Evolutionary conservation across 768 basidiomycete genomes (phyloP), one percentile per base, ranked within the genome.

Genomic region (Collybia sordida): DNA sequence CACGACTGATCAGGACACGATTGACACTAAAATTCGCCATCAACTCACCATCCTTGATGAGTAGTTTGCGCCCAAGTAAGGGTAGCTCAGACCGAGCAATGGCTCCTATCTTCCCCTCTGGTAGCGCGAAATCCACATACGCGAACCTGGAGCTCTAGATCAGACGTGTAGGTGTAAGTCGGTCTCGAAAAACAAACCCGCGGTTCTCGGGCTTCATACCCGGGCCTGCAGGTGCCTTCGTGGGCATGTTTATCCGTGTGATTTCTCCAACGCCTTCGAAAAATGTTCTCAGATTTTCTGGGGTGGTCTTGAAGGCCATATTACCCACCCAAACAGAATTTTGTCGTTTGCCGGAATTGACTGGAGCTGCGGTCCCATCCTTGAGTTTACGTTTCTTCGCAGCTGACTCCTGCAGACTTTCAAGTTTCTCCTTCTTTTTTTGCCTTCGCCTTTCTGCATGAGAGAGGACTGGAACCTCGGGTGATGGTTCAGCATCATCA

Each of bases 281-380:
- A 68, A 92, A 93, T 24, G 57, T 60, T 36, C 74, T 77, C 25
- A 98, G 69, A n/a, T 85, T 72, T 9, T 88, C 82, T 49, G 78
- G 72, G 0, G 87, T 90, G 45, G 96, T 98, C 69, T 88, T 89
- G 78, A 88, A 98, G 5, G 89, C 79, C 65, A 98, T 64, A 69
- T 98, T 98, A 36, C 96, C 96, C 24, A 98, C 89, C 96, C 96
- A 98, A 41, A 98, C 77, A 4, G 92, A 95, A 64, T 95, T 85
- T 66, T 90, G 83, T 21, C 88, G 82, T 65, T 84, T 85, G 12
- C 64, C 63, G 41, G 65, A 57, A 21, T 63, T 45, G 28, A 62
- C 59, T 38, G 66, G 55, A n/a, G 59, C 57, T 1, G 66, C 64
- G 19, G 64, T 65, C 2, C 71, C 72, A 49, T 73, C 68, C 46